Conservation (phyloP, 192 early-diverging fungal species). For the Coemansia sp. region DNA sequence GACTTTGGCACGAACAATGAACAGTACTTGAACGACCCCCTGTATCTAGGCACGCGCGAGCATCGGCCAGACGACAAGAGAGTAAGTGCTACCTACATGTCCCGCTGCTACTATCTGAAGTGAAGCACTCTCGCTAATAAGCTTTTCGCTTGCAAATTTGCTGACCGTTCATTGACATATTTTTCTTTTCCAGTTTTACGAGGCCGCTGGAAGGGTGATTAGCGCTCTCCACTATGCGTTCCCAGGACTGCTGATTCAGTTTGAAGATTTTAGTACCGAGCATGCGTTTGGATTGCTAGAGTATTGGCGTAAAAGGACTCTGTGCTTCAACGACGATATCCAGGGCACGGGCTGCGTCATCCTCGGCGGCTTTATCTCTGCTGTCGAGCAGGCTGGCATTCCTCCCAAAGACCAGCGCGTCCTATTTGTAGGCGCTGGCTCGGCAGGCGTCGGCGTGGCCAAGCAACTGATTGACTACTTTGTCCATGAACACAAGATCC, state of each 20-base stretch:
- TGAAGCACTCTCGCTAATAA: no score
- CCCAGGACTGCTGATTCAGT: slow-evolving; percentile 88
- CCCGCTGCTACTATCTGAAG: no score
- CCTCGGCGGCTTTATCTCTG: slow-evolving; percentile 90
- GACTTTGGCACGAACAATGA: slow-evolving; percentile 90
- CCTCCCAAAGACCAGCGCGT: slow-evolving; percentile 78
- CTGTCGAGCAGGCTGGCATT: slow-evolving; percentile 69
- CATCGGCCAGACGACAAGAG: slow-evolving; percentile 62
- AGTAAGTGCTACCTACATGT: slow-evolving; percentile 8
- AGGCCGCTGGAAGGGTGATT: slow-evolving; percentile 78
- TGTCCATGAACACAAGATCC: slow-evolving; percentile 69
- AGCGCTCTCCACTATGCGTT: slow-evolving; percentile 68
- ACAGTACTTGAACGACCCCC: slow-evolving; percentile 74
- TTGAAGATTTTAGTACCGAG: slow-evolving; percentile 95
- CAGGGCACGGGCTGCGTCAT: slow-evolving; percentile 84
- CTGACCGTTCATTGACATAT: no score
- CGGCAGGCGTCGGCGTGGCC: slow-evolving; percentile 94
- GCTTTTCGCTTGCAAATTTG: no score
- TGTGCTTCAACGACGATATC: slow-evolving; percentile 90
- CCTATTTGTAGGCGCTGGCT: slow-evolving; percentile 93
- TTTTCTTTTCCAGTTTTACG: slow-evolving; percentile 63
- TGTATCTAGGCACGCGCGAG: slow-evolving; percentile 79
- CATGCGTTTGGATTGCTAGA: slow-evolving; percentile 87
- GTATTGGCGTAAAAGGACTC: slow-evolving; percentile 72
- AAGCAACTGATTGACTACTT: slow-evolving; percentile 87